These are phyloP conservation scores for Cladosporium phlei DNA, from an alignment of 2,329 filamentous ascomycete genomes.

Conservation along the genomic window DNA sequence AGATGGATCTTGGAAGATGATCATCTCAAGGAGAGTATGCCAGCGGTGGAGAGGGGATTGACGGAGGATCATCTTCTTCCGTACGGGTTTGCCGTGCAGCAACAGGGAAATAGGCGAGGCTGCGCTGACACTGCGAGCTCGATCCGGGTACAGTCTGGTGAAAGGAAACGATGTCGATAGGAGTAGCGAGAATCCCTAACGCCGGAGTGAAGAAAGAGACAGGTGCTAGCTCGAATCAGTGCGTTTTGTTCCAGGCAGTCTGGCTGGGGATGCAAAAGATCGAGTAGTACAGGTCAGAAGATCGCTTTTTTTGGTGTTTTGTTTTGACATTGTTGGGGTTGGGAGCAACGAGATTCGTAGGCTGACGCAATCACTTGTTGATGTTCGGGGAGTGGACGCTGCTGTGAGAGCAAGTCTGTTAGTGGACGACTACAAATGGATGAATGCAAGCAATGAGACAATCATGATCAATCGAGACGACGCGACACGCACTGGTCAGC, in stretches of 20 bases:
- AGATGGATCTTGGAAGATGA: background rate
- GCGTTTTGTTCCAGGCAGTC: conserved; percentile 3
- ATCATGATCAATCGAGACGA: background rate
- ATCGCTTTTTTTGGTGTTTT: conserved; percentile 1
- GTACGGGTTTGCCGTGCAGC: background rate
- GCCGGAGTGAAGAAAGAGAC: background rate
- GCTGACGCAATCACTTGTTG: conserved; percentile 21
- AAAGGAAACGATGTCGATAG: background rate
- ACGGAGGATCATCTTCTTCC: background rate
- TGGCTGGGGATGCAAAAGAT: conserved; percentile 3
- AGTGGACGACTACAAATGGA: conserved; percentile 13
- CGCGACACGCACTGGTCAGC: conserved; percentile 14
- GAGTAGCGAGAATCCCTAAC: conserved; percentile 8
- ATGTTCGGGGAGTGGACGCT: conserved; percentile 23
- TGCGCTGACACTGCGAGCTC: conserved; percentile 1
- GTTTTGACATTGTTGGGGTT: background rate
- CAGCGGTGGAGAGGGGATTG: background rate
- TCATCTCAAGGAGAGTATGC: background rate
- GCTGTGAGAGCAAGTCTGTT: conserved; percentile 18
- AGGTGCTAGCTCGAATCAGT: background rate
- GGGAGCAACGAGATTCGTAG: background rate
- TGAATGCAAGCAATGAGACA: background rate
- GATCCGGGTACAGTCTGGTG: conserved; percentile 10
- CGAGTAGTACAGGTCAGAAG: conserved; percentile 8
- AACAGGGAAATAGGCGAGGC: background rate